phyloP scores from a whole-genome alignment of 2,329 filamentous ascomycete species.

The Zalaria sp. region DNA sequence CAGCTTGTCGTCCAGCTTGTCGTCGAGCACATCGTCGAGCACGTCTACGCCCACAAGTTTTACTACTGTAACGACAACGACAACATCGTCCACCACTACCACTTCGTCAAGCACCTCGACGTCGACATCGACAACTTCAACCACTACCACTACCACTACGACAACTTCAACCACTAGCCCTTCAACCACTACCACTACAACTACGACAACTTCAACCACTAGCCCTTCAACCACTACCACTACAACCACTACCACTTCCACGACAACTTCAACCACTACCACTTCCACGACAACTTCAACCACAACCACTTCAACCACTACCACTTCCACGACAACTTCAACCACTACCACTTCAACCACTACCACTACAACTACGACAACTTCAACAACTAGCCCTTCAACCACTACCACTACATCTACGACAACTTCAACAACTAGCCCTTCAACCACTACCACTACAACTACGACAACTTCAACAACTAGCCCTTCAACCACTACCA shows the following conservation, averaged over 20 bases:
- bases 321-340: background rate
- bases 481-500: background rate
- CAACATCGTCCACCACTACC: background rate
- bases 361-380: too few relatives aligned
- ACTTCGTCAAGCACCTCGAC: conserved; percentile 1
- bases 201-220: background rate
- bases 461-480: too few relatives aligned
- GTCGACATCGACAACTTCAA: background rate
- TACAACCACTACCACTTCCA: conserved; percentile 1
- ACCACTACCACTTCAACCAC: too few relatives aligned
- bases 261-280: conserved; percentile 1
- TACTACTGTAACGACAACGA: background rate
- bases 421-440: too few relatives aligned
- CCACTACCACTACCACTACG: background rate
- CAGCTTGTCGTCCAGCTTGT: background rate
- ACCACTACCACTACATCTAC: too few relatives aligned
- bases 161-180: background rate
- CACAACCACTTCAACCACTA: background rate
- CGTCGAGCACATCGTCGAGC: background rate
- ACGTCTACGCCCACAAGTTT: background rate
- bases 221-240: conserved; percentile 1
- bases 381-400: too few relatives aligned
- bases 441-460: background rate
- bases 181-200: background rate
- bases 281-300: background rate